Conservation (phyloP, 2,329 filamentous ascomycete species). For the Monosporascus sp. region DNA sequence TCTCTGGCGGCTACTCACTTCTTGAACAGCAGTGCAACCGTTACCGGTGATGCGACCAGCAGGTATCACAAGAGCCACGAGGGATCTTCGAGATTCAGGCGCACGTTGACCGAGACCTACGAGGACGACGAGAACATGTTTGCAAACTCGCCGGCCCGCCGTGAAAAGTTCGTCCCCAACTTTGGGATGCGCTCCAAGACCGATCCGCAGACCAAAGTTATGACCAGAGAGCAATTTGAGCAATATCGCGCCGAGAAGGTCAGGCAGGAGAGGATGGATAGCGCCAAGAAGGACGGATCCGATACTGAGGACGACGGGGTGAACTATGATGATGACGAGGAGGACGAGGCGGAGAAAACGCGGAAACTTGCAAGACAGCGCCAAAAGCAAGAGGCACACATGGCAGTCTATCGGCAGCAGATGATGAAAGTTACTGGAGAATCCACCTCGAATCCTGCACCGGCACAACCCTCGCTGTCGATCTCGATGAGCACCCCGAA, state of each 20-base stretch:
- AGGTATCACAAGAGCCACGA: slow-evolving; percentile 38
- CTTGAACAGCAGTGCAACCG: slow-evolving; percentile 25
- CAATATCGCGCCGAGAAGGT: slow-evolving; percentile 72
- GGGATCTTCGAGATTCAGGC: slow-evolving; percentile 17
- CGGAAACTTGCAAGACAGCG: slow-evolving; percentile 70
- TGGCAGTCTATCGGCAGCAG: slow-evolving; percentile 84
- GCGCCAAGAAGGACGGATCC: slow-evolving; percentile 34
- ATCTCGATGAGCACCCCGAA: slow-evolving; percentile 61
- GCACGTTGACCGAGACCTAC: slow-evolving; percentile 26
- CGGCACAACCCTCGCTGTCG: slow-evolving; percentile 50
- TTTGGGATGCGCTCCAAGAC: slow-evolving; percentile 26
- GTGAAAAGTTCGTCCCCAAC: slow-evolving; percentile 32
- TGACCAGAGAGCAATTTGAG: slow-evolving; percentile 87
- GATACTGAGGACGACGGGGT: slow-evolving; percentile 39
- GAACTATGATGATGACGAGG: slow-evolving; percentile 59
- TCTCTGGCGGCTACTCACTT: slow-evolving; percentile 46
- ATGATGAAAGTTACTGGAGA: slow-evolving; percentile 97
- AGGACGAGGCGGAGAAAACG: slow-evolving; percentile 74
- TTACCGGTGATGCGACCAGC: slow-evolving; percentile 17
- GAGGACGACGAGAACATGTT: slow-evolving; percentile 53
- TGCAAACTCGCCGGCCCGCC: slow-evolving; percentile 39
- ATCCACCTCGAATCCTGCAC: slow-evolving; percentile 40
- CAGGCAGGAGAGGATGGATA: slow-evolving; percentile 45
- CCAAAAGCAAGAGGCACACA: slow-evolving; percentile 83
- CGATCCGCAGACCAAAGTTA: slow-evolving; percentile 64